Percentiles rank a stretch among this genome's conserved stretches.
Conservation (phyloP, 2,329 filamentous ascomycete genomes). For the Hortaea sp. region DNA sequence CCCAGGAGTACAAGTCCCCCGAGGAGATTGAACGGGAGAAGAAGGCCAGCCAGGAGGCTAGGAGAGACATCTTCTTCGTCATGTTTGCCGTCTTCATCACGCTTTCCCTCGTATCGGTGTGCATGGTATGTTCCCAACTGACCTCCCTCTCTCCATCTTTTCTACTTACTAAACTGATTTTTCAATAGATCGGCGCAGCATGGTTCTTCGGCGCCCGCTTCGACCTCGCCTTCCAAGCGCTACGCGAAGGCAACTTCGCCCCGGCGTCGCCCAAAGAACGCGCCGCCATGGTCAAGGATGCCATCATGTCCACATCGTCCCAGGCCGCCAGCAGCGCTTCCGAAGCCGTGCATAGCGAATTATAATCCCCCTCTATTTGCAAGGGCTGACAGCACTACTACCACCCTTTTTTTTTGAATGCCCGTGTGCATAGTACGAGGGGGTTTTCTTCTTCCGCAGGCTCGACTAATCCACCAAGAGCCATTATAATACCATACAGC, state of each 20-base stretch:
- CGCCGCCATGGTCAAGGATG: conserved; percentile 4
- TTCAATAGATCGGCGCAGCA: conserved; percentile 59
- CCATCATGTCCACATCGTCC: too few relatives aligned
- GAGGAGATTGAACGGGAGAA: conserved; percentile 49
- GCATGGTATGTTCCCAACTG: conserved; percentile 59
- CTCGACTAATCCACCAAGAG: too few relatives aligned
- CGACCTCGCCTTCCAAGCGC: conserved; percentile 54
- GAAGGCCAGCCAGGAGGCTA: conserved; percentile 42
- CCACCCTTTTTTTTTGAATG: background rate
- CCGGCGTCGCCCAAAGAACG: conserved; percentile 22
- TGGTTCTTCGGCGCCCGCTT: conserved; percentile 76
- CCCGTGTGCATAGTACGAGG: too few relatives aligned
- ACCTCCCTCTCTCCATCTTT: background rate
- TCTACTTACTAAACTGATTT: conserved; percentile 2
- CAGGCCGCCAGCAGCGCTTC: background rate
- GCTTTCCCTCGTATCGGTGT: conserved; percentile 58
- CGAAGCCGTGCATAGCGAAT: conserved; percentile 4
- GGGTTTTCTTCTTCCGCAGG: too few relatives aligned
- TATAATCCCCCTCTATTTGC: background rate
- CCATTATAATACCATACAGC: too few relatives aligned
- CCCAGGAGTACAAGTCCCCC: conserved; percentile 45
- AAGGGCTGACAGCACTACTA: background rate
- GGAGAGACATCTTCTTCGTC: conserved; percentile 52
- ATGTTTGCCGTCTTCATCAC: conserved; percentile 55
- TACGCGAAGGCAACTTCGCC: conserved; percentile 41